Conservation (phyloP, 2,329 filamentous ascomycete genomes). For the Aspergillus hortae region DNA sequence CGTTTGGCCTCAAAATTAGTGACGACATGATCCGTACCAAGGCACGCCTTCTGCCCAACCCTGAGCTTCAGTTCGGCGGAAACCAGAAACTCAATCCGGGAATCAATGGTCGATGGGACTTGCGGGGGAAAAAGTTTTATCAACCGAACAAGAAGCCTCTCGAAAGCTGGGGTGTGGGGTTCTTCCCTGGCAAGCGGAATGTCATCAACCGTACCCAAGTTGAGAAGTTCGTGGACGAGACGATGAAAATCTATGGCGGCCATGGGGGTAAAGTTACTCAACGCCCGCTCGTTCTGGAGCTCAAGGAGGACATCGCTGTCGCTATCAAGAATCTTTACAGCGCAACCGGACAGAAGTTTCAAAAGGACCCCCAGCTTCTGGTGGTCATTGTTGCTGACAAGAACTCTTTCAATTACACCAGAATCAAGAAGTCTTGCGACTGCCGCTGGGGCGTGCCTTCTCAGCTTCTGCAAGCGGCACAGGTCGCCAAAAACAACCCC, state of each 20-base stretch:
- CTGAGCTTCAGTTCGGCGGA: constrained; percentile 65
- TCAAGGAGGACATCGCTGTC: constrained; percentile 47
- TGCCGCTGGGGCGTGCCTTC: constrained; percentile 79
- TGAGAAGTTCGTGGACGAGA: constrained; percentile 56
- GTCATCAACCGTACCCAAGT: constrained; percentile 43
- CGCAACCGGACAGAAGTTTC: constrained; percentile 51
- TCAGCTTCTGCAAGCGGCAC: constrained; percentile 71
- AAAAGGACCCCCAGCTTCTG: constrained; percentile 67
- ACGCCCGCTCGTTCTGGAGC: constrained; percentile 44
- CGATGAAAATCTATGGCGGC: constrained; percentile 57
- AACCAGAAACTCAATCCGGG: constrained; percentile 57
- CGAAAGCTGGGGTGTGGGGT: constrained; percentile 70
- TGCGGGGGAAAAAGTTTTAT: constrained; percentile 76
- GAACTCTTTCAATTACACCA: constrained; percentile 69
- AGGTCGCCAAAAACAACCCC: constrained; percentile 65
- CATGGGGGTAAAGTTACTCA: constrained; percentile 58
- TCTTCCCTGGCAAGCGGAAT: constrained; percentile 57
- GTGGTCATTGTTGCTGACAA: constrained; percentile 73
- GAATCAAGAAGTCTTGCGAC: constrained; percentile 86
- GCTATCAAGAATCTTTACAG: constrained; percentile 57
- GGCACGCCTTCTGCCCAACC: constrained; percentile 68
- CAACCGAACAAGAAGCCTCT: constrained; percentile 61
- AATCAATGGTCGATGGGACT: constrained; percentile 76
- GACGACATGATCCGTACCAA: constrained; percentile 61
- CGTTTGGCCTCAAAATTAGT: constrained; percentile 72